Conservation (phyloP, 208 protist species). For the Strigomonas culicis region DNA sequence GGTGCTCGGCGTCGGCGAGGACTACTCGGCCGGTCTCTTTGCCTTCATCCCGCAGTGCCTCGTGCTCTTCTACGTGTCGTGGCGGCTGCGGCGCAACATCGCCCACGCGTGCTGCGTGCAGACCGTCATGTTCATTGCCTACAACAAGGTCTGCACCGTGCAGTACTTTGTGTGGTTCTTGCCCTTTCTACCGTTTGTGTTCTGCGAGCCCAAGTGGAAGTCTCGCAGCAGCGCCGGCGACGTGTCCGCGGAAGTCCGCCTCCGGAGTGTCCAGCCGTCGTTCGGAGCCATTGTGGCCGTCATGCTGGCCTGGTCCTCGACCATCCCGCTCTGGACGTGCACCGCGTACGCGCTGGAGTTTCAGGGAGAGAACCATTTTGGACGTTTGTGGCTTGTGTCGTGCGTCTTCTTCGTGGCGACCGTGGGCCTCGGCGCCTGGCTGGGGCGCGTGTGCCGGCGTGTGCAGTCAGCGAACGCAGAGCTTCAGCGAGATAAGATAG, state of each 20-base stretch:
- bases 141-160: conserved; percentile 95
- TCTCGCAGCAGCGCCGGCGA: background rate
- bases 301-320: conserved; percentile 50
- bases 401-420: conserved; percentile 87
- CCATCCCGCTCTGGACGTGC: conserved; percentile 79
- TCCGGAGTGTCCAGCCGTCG: conserved; percentile 16
- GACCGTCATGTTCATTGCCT: conserved; percentile 90
- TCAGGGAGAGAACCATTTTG: conserved; percentile 71
- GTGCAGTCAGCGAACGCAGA: conserved; percentile 15
- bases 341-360: conserved; percentile 85
- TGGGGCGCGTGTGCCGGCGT: conserved; percentile 47
- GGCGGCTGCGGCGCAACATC: conserved; percentile 67
- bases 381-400: conserved; percentile 70
- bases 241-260: no score
- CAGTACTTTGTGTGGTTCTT: conserved; percentile 96
- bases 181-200: conserved; percentile 74
- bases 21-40: conserved; percentile 58
- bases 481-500: background rate
- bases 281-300: conserved; percentile 19
- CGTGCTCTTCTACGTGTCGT: conserved; percentile 64
- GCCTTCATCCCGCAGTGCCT: conserved; percentile 86
- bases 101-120: conserved; percentile 76
- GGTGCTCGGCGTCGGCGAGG: conserved; percentile 35
- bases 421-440: conserved; percentile 53
- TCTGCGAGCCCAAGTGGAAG: conserved; percentile 33